A percentile compares a stretch with the other conserved stretches of the same genome.
These are phyloP conservation scores for Lepiota subincarnata DNA, from an alignment of 768 basidiomycete genomes.

Conservation along the genomic window DNA sequence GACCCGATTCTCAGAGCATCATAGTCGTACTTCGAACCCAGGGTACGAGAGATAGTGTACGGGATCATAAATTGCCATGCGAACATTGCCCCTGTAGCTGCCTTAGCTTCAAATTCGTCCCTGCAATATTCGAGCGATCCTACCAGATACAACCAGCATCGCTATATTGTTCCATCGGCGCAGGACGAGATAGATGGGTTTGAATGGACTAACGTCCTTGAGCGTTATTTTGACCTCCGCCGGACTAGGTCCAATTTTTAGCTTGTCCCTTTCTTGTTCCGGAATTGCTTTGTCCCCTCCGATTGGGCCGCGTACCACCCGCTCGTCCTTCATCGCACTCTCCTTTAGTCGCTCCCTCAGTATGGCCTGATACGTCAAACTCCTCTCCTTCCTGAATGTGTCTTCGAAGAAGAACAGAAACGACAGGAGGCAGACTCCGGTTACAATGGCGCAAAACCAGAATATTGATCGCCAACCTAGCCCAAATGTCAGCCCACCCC, in stretches of 20 bases:
- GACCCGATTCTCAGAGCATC: conserved; percentile 65
- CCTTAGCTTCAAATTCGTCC: background rate
- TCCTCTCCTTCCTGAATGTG: conserved; percentile 77
- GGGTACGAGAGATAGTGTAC: conserved; percentile 67
- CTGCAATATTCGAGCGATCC: background rate
- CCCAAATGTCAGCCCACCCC: conserved; percentile 56
- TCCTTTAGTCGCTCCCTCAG: conserved; percentile 36
- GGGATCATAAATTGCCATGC: conserved; percentile 46
- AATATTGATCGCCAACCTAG: conserved; percentile 76
- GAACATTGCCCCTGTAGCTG: background rate
- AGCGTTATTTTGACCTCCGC: conserved; percentile 46
- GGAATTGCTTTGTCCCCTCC: too few species aligned
- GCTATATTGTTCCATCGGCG: conserved; percentile 60
- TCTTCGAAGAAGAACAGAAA: conserved; percentile 70
- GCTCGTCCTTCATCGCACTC: conserved; percentile 14
- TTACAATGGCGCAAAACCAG: conserved; percentile 70
- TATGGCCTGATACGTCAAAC: conserved; percentile 66
- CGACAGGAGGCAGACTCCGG: conserved; percentile 43
- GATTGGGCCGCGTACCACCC: too few species aligned
- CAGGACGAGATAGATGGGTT: conserved; percentile 54
- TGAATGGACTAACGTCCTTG: conserved; percentile 67
- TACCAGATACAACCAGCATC: conserved; percentile 61
- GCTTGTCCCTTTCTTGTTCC: background rate
- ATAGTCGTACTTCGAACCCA: conserved; percentile 60
- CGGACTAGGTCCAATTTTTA: background rate